Evolutionary conservation across 2,329 filamentous ascomycete genomes (phyloP).

Genomic region (Scytalidium sp.): DNA sequence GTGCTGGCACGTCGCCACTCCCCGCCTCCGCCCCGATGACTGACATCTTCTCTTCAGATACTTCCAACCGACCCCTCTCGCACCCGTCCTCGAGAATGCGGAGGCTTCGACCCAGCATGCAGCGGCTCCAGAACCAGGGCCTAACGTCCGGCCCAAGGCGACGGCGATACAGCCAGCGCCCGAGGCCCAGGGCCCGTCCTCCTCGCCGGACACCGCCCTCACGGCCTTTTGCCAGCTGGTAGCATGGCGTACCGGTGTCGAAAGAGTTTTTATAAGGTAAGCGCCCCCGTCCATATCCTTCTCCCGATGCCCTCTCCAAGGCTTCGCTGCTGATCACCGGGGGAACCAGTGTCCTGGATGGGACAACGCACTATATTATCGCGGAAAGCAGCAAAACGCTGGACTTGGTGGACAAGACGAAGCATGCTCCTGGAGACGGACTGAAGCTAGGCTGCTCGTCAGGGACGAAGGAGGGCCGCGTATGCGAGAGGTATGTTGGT

Average conservation of each 20-base stretch:
- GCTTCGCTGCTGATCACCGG: too few species aligned
- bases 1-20: too few species aligned
- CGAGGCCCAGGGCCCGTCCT: constrained; percentile 15
- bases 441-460: constrained; percentile 29
- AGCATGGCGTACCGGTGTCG: constrained; percentile 43
- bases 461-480: constrained; percentile 24
- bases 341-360: constrained; percentile 38
- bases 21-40: too few species aligned
- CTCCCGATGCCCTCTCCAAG: too few species aligned
- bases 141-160: too few species aligned
- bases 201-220: constrained; percentile 40
- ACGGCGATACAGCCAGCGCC: not conserved
- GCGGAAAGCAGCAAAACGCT: constrained; percentile 48
- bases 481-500: constrained; percentile 28
- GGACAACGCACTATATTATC: constrained; percentile 45
- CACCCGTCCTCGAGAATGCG: not conserved
- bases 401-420: constrained; percentile 26
- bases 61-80: constrained; percentile 20
- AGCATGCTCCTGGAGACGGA: constrained; percentile 25
- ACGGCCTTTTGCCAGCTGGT: constrained; percentile 47
- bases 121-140: too few species aligned
- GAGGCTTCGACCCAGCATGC: too few species aligned
- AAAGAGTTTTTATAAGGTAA: constrained; percentile 44
- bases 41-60: constrained; percentile 18
- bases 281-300: too few species aligned